Conservation (phyloP, 192 early-diverging fungal genomes). For the Linnemannia hyalina region DNA sequence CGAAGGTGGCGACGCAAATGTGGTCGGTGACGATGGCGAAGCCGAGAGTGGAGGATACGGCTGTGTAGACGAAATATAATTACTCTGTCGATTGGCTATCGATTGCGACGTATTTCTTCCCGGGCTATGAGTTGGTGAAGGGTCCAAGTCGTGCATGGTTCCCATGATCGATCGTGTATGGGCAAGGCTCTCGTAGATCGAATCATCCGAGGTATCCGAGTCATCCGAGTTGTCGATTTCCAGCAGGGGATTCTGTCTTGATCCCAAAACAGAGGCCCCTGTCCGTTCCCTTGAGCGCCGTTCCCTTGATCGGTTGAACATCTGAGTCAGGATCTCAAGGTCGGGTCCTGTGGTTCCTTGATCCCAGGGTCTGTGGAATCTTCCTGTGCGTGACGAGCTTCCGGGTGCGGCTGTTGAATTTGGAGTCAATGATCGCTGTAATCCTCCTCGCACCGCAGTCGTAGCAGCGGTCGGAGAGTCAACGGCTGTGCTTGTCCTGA, state of each 20-base stretch:
- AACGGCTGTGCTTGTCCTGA: not conserved
- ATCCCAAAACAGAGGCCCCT: not conserved
- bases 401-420: not conserved
- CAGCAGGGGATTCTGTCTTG: not conserved
- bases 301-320: conserved; percentile 7
- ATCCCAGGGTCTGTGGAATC: not conserved
- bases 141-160: not conserved
- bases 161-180: not conserved
- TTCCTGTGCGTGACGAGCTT: not conserved
- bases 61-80: not conserved
- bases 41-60: not conserved
- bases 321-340: not conserved
- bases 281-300: not conserved
- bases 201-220: not conserved
- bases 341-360: not conserved
- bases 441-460: not conserved
- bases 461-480: not conserved
- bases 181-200: not conserved
- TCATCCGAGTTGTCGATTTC: not conserved
- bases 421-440: not conserved
- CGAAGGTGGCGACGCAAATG: not conserved
- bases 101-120: not conserved
- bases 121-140: not conserved
- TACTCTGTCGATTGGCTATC: not conserved
- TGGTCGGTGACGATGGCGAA: not conserved